Percentiles rank a stretch among this genome's conserved stretches.
phyloP scores from a whole-genome alignment of 805 yeast genomes.

The Candida sithepensis region DNA sequence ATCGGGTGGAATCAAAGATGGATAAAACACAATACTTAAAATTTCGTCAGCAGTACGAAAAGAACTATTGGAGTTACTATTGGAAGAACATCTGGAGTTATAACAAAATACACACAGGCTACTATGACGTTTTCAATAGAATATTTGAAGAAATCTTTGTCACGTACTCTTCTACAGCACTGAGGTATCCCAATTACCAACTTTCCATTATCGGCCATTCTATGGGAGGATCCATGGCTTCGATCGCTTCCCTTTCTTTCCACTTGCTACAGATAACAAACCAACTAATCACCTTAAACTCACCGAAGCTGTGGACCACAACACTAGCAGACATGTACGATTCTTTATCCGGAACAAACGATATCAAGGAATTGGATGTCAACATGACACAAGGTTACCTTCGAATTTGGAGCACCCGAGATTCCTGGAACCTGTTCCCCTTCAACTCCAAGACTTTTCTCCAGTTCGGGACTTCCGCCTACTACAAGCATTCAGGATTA shows the following conservation, averaged over 20 bases:
- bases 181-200: slow-evolving; percentile 12
- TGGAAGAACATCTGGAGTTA: slow-evolving; percentile 11
- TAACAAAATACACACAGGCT: slow-evolving; percentile 20
- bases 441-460: slow-evolving; percentile 11
- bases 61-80: slow-evolving; percentile 18
- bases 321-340: slow-evolving; percentile 19
- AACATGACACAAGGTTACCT: slow-evolving; percentile 16
- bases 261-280: slow-evolving; percentile 15
- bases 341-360: slow-evolving; percentile 11
- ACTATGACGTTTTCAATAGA: slow-evolving; percentile 16
- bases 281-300: slow-evolving; percentile 16
- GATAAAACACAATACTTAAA: slow-evolving; percentile 1
- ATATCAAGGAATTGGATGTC: slow-evolving; percentile 7
- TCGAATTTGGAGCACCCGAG: slow-evolving; percentile 22
- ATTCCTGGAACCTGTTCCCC: slow-evolving; percentile 21
- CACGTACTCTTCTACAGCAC: slow-evolving; percentile 9
- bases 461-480: slow-evolving; percentile 8
- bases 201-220: slow-evolving; percentile 19
- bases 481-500: slow-evolving; percentile 19
- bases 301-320: slow-evolving; percentile 20
- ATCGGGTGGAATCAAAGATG: slow-evolving; percentile 6
- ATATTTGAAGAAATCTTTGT: slow-evolving; percentile 19
- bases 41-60: slow-evolving; percentile 8
- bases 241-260: slow-evolving; percentile 15
- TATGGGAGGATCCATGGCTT: slow-evolving; percentile 22